Percentiles rank a stretch among this genome's conserved stretches.
These are phyloP conservation scores for Boletus insuetus DNA, from an alignment of 768 basidiomycete species.

Conservation along the genomic window DNA sequence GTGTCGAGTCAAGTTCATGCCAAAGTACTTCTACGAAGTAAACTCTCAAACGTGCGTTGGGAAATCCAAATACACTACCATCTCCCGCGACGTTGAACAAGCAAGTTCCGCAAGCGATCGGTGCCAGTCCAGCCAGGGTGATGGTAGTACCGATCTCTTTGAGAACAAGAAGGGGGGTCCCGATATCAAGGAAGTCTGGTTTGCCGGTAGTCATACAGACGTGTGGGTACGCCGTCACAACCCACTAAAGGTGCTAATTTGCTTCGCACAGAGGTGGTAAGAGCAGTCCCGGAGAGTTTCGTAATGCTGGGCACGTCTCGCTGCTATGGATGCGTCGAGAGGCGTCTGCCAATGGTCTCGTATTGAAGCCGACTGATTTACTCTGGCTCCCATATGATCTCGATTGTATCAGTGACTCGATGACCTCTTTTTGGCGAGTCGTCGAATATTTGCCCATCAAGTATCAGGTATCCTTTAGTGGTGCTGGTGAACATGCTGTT, in stretches of 20 bases:
- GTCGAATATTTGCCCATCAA: slow-evolving; percentile 24
- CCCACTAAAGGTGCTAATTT: neutral
- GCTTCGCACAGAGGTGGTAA: slow-evolving; percentile 18
- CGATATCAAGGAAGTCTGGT: slow-evolving; percentile 64
- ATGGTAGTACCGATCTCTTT: no score
- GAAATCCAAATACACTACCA: no score
- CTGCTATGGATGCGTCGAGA: slow-evolving; percentile 36
- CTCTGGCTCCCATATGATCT: slow-evolving; percentile 28
- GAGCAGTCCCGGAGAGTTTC: slow-evolving; percentile 17
- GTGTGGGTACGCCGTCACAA: slow-evolving; percentile 16
- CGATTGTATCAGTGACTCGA: slow-evolving; percentile 21
- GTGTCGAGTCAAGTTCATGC: slow-evolving; percentile 45
- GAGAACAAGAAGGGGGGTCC: neutral
- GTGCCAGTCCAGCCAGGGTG: neutral
- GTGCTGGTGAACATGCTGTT: slow-evolving; percentile 13
- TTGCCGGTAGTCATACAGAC: slow-evolving; percentile 46
- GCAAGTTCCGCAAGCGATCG: neutral
- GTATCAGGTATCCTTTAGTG: slow-evolving; percentile 22
- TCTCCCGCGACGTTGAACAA: neutral
- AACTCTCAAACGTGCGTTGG: slow-evolving; percentile 1
- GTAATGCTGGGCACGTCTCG: slow-evolving; percentile 25
- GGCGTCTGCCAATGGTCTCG: slow-evolving; percentile 25
- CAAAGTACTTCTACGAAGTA: slow-evolving; percentile 32
- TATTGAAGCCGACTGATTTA: slow-evolving; percentile 25
- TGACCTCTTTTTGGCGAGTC: slow-evolving; percentile 10